These are phyloP conservation scores for Stylonectria norvegica DNA, from an alignment of 2,329 filamentous ascomycete genomes.

Conservation along the genomic window DNA sequence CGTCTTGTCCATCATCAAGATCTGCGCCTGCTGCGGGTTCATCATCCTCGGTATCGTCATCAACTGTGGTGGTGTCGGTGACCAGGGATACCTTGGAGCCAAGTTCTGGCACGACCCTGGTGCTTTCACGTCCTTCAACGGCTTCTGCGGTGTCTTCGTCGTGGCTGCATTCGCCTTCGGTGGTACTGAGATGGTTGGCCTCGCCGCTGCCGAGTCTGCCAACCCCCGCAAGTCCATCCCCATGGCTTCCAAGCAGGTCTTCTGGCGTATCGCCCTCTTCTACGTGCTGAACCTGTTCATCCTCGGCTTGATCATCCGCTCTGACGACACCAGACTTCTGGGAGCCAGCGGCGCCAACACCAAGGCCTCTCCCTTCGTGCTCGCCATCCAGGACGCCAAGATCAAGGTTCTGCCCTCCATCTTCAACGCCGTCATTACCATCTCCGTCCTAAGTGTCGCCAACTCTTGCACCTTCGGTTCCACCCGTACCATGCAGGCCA, in stretches of 20 bases:
- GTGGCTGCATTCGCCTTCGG: conserved; percentile 74
- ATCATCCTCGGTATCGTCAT: conserved; percentile 82
- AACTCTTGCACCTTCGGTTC: conserved; percentile 92
- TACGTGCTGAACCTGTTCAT: conserved; percentile 81
- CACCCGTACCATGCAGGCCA: conserved; percentile 81
- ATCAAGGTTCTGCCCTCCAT: conserved; percentile 79
- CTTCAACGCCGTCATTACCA: conserved; percentile 91
- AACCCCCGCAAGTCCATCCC: conserved; percentile 79
- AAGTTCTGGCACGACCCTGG: conserved; percentile 75
- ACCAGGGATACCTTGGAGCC: conserved; percentile 74
- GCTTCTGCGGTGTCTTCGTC: conserved; percentile 72
- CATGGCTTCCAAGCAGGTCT: conserved; percentile 86
- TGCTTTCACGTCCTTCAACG: conserved; percentile 79
- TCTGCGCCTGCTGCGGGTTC: conserved; percentile 58
- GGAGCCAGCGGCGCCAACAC: conserved; percentile 57
- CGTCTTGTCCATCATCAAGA: conserved; percentile 80
- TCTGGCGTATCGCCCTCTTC: conserved; percentile 90
- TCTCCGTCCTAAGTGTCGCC: conserved; percentile 85
- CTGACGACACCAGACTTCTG: conserved; percentile 62
- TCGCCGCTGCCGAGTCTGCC: conserved; percentile 72
- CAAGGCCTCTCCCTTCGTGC: conserved; percentile 85
- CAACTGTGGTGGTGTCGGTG: conserved; percentile 73
- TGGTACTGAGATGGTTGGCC: conserved; percentile 72
- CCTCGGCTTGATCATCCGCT: conserved; percentile 78
- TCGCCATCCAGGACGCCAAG: conserved; percentile 80